Conservation (phyloP, 345 rosid genomes). For the Rhodomyrtus tomentosa region DNA sequence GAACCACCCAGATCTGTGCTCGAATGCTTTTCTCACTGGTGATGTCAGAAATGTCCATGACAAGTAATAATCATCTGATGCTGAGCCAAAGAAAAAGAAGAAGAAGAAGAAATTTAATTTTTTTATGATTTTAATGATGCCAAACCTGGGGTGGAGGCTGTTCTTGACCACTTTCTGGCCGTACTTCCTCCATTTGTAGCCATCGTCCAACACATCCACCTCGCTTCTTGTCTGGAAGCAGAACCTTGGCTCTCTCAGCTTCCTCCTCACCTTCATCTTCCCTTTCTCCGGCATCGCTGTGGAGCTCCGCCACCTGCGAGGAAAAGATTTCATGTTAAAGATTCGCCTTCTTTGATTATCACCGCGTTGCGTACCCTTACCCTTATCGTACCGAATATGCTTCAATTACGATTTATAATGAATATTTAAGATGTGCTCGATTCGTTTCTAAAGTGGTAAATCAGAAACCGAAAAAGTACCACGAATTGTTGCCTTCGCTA, state of each 20-base stretch:
- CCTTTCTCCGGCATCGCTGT: constrained; percentile 45
- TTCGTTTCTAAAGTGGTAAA: not conserved
- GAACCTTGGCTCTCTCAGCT: constrained; percentile 95
- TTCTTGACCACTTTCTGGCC: constrained; percentile 98
- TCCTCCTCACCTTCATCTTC: constrained; percentile 75
- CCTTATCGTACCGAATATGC: not conserved
- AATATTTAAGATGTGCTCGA: not conserved
- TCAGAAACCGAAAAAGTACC: constrained; percentile 11
- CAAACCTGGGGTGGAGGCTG: constrained; percentile 95
- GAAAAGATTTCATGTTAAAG: not conserved
- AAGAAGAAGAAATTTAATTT: not conserved
- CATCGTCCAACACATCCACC: constrained; percentile 92
- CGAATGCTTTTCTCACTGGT: not conserved
- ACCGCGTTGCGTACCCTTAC: not conserved
- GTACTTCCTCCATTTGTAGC: constrained; percentile 97
- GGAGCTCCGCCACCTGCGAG: constrained; percentile 73
- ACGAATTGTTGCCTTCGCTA: constrained; percentile 33
- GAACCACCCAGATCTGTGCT: not conserved
- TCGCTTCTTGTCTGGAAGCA: constrained; percentile 98
- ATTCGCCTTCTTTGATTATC: not conserved
- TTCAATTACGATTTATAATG: not conserved
- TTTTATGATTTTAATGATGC: not conserved
- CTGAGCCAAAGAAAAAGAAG: not conserved
- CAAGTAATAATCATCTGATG: not conserved
- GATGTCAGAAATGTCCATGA: not conserved